Evolutionary conservation across 495 filamentous ascomycete species (phyloP), one percentile per base, ranked within the genome.

Genomic region (Neurospora cerealis): DNA sequence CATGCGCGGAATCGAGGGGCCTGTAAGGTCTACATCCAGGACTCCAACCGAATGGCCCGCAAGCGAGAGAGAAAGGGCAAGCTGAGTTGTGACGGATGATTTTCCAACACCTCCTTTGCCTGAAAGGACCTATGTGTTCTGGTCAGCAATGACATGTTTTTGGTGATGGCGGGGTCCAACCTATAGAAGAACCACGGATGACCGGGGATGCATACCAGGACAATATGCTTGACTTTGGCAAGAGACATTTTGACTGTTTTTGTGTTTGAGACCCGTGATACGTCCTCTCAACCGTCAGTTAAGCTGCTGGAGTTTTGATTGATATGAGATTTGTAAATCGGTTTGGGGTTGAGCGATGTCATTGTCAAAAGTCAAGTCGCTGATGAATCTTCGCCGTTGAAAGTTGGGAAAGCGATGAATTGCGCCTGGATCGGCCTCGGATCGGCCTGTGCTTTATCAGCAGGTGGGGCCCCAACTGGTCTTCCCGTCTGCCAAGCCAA

Each of bases 51-150:
- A 93, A 84, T 93, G 89, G 76, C 92, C 93, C 74, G 91, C 87
- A 1, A 94, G 90, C 4, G 93, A 91, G 70, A 99, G 91, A 6
- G 95, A 93, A 54, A 98, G 90, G 7, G 96, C 96, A 11, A 99
- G 91, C 81, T 98, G 96, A 4, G 95, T 94, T 15, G 96, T 98
- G 8, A 97, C 89, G 69, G 94, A 97, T 72, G 96, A 99, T 87
- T 99, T 99, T 28, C 96, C 96, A 17, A 99, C 96, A 48, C 96
- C 96, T 73, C 96, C 96, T 87, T 99, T 99, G 74, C 96, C 96
- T 7, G 96, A 98, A 73, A 99, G 93, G 75, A 99, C 87, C 90
- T 91, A 60, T 40, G 70, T 21, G 69, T 70, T 73, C 24, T 73
- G 24, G 13, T 54, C 21, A 62, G 41, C 11, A 17, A 60, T n/a